Evolutionary conservation across 371 early-diverging fungal genomes (phyloP), one percentile per base, ranked within the genome.

Genomic region (Sporodiniella umbellata): DNA sequence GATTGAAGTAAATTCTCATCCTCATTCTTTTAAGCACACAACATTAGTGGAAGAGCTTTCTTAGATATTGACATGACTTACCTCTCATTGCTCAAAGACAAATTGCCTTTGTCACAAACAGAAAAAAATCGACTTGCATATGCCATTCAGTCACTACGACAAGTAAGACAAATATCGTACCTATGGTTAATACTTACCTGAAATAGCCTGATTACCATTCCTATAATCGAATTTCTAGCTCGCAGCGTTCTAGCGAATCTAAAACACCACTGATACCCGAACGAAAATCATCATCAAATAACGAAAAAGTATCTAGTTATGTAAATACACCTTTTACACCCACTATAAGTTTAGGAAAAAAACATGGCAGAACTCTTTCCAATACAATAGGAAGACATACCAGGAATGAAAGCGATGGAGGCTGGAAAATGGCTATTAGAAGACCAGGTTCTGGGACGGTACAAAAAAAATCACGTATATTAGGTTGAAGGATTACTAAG

Each of bases 71-170:
- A 56, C 33, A 49, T 56, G 37, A 22, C 56, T 17, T 56, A 33
- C 35, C 56, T 62, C 30, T 45, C 48, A 42, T 17, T 48, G 17
- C 48, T 56, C 17, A 52, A 40, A 2, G 53, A 46, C 12, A 56
- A 62, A 6, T 12, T 62, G n/a, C 24, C 30, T 8, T 42, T 70
- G 21, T 49, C 57, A 18, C 44, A 53, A 37, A 56, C 61, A n/a
- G 69, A 69, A 17, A 59, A 64, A 15, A 25, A 53, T n/a, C 58
- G 59, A 25, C 45, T 72, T 19, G 61, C 42, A 3, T 58, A 61
- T 33, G 48, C 55, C 12, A 64, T 72, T 22, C 60, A 62, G 37
- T 23, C 58, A 6, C 33, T 66, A 33, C 30, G 55, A 54, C 46
- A 48, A 56, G 61, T 61, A 56, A 22, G 7, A 18, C n/a, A 28